Conservation (phyloP, 2,329 filamentous ascomycete genomes). For the Diaporthe humulicola region DNA sequence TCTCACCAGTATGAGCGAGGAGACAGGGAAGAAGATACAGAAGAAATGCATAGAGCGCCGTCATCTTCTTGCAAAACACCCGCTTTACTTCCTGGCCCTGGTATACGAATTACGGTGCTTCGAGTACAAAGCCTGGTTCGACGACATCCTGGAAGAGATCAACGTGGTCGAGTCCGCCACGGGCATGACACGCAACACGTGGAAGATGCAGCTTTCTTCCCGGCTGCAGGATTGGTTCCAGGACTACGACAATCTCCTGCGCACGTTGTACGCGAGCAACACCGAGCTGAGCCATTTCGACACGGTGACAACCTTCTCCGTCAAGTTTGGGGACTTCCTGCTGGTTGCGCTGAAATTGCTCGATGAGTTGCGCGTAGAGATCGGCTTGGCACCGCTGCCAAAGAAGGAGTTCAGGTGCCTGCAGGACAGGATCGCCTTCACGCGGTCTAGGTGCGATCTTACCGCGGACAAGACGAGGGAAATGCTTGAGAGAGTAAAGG, state of each 20-base stretch:
- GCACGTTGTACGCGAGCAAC: slow-evolving; percentile 16
- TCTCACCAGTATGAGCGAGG: slow-evolving; percentile 4
- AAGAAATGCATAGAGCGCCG: background rate
- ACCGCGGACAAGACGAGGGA: slow-evolving; percentile 26
- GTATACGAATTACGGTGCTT: slow-evolving; percentile 14
- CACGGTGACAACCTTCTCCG: slow-evolving; percentile 9
- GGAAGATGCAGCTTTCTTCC: slow-evolving; percentile 19
- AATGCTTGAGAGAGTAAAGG: slow-evolving; percentile 25
- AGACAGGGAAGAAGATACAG: background rate
- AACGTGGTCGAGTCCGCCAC: slow-evolving; percentile 29
- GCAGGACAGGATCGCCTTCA: slow-evolving; percentile 27
- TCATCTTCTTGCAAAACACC: slow-evolving; percentile 2
- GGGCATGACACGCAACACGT: slow-evolving; percentile 25
- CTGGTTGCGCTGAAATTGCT: background rate
- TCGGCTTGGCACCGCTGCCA: background rate
- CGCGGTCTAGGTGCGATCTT: slow-evolving; percentile 14
- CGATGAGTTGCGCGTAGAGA: background rate
- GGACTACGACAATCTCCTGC: slow-evolving; percentile 27
- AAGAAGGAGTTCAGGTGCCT: background rate
- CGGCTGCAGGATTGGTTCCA: slow-evolving; percentile 26
- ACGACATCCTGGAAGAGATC: slow-evolving; percentile 21
- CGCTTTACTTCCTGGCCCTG: slow-evolving; percentile 26
- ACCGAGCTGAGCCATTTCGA: slow-evolving; percentile 33
- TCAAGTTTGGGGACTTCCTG: slow-evolving; percentile 15
- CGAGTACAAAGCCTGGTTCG: slow-evolving; percentile 16